Evolutionary conservation across 345 rosid species (phyloP), one percentile per base, ranked within the genome.

Genomic region (Isatis tinctoria): DNA sequence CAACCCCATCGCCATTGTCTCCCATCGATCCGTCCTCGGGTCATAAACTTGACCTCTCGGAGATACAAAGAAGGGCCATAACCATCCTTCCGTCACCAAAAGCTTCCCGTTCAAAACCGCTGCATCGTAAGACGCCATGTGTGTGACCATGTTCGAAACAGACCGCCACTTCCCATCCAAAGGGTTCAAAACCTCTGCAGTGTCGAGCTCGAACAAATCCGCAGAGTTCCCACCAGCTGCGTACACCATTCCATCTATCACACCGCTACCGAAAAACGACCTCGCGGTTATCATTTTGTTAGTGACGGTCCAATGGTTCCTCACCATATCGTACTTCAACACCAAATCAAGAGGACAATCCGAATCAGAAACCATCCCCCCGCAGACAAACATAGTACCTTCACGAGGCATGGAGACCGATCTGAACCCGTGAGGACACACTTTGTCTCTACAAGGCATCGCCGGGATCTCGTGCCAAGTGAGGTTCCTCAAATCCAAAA

Each of bases 11-110:
- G 90, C 77, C 98, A 92, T 92, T 43, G 67, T 81, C 73, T 92
- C 93, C 95, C 98, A 90, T n/a, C 68, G 74, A 67, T 90, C 77
- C 0, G 82, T 79, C 69, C 60, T 83, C 12, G 96, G 94, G 66
- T 92, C 95, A 67, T 90, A 92, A n/a, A 90, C 89, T 67, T 86
- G 96, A 57, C 98, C 98, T 61, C 98, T 78, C 0, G 96, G 98
- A 35, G 93, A 88, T 27, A 90, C 90, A 56, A 80, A 79, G 70
- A 92, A 92, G 2, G 98, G 98, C 96, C 96, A 92, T 70, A 92
- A 68, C 98, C 98, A 92, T 58, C 98, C 98, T 83, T 90, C 96
- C 0, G 98, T 90, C 9, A 92, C 95, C 14, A 90, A 83, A 45
- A 92, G 89, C 74, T 87, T 90, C 41, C 98, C 96, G 18, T 87